A percentile compares a stretch with the other conserved stretches of the same genome.
These are phyloP conservation scores for Penicillium pancosmium DNA, from an alignment of 495 filamentous ascomycete species.

Conservation along the genomic window DNA sequence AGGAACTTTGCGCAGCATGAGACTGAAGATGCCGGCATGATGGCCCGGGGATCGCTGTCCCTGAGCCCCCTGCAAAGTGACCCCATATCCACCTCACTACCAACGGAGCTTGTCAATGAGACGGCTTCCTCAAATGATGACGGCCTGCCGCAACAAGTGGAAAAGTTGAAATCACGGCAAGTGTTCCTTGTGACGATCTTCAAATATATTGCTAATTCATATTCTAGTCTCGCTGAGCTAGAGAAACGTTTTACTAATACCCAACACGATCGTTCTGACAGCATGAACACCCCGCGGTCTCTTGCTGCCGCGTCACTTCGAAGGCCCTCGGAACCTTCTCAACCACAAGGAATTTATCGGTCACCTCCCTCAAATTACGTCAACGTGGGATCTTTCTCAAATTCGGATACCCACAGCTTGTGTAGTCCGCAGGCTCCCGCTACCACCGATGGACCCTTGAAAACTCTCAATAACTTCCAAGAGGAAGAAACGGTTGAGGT, in stretches of 20 bases:
- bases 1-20: not conserved
- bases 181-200: not conserved
- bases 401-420: not conserved
- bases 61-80: not conserved
- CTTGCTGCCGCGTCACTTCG: not conserved
- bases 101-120: not conserved
- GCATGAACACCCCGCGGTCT: slow-evolving; percentile 3
- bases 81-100: not conserved
- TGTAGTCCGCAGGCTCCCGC: slow-evolving; percentile 2
- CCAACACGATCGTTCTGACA: not conserved
- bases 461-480: slow-evolving; percentile 9
- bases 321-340: not conserved
- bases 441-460: slow-evolving; percentile 8
- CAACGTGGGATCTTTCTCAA: not conserved
- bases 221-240: not conserved
- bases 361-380: not conserved
- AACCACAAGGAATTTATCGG: not conserved
- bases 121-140: not conserved
- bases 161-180: slow-evolving; percentile 1
- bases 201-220: not conserved
- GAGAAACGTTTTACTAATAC: not conserved
- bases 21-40: not conserved
- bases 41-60: not conserved
- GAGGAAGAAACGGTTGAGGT: slow-evolving; percentile 2
- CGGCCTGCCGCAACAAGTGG: slow-evolving; percentile 1